phyloP scores from a whole-genome alignment of 228 moss, liverwort and hornwort genomes.

The Sphagnum magellanicum region DNA sequence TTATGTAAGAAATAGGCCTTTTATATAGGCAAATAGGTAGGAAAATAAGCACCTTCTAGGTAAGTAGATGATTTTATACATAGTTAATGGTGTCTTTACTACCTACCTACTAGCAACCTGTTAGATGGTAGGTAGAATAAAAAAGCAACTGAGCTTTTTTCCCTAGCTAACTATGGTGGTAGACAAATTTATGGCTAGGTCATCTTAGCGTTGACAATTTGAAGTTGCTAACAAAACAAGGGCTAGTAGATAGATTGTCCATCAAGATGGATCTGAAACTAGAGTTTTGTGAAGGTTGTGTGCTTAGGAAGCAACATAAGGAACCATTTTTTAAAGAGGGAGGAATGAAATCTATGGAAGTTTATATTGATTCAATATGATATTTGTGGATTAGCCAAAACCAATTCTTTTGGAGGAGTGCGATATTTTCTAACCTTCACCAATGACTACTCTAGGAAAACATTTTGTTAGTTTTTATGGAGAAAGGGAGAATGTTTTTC shows the following conservation, averaged over 20 bases:
- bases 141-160: too few species aligned
- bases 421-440: constrained; percentile 1
- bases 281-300: background rate
- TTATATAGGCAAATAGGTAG: too few species aligned
- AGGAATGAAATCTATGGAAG: background rate
- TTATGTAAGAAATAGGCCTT: too few species aligned
- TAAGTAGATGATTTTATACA: too few species aligned
- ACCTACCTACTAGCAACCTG: too few species aligned
- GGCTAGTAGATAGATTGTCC: background rate
- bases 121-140: too few species aligned
- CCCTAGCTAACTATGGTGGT: too few species aligned
- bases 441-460: constrained; percentile 3
- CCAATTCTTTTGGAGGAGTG: background rate
- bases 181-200: background rate
- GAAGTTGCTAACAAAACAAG: background rate
- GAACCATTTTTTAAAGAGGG: background rate
- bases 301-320: background rate
- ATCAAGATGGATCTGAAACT: background rate
- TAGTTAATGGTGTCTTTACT: too few species aligned
- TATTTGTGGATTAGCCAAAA: background rate
- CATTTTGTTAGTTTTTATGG: background rate
- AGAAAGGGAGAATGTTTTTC: constrained; percentile 6
- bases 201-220: background rate
- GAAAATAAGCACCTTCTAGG: too few species aligned
- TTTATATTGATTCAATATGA: background rate